These are phyloP conservation scores for Suillus plorans DNA, from an alignment of 768 basidiomycete species.

Conservation along the genomic window DNA sequence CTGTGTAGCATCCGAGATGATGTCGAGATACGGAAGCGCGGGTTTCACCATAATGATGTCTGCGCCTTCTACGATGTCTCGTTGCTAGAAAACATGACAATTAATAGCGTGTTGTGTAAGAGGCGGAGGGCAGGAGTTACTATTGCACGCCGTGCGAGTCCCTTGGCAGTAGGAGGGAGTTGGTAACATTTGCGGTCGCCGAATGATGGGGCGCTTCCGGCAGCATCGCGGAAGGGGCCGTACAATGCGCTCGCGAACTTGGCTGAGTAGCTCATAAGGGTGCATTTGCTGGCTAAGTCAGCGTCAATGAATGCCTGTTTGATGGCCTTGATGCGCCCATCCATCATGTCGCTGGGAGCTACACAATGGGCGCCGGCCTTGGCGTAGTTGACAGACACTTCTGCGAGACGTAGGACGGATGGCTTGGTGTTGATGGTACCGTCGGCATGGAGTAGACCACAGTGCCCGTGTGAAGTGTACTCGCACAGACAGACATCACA, in stretches of 20 bases:
- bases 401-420: slow-evolving; percentile 84
- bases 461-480: slow-evolving; percentile 98
- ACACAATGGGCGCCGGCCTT: slow-evolving; percentile 97
- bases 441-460: slow-evolving; percentile 74
- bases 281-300: slow-evolving; percentile 84
- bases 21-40: slow-evolving; percentile 92
- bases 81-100: slow-evolving; percentile 50
- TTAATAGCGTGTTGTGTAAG: neutral
- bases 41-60: slow-evolving; percentile 99
- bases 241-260: slow-evolving; percentile 96
- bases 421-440: slow-evolving; percentile 75
- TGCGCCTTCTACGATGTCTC: slow-evolving; percentile 88
- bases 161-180: slow-evolving; percentile 84
- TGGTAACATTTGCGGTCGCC: slow-evolving; percentile 99
- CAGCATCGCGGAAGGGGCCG: slow-evolving; percentile 99
- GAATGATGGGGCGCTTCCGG: slow-evolving; percentile 92
- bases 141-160: slow-evolving; percentile 90
- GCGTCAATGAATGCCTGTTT: slow-evolving; percentile 82
- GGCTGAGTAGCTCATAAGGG: slow-evolving; percentile 95
- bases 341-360: slow-evolving; percentile 99
- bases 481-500: slow-evolving; percentile 99
- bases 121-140: slow-evolving; percentile 44
- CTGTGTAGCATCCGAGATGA: slow-evolving; percentile 84
- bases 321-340: slow-evolving; percentile 88
- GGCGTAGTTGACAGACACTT: slow-evolving; percentile 92